These are phyloP conservation scores for Zoysia pacifica DNA, from an alignment of 176 grass and related monocot species.

Conservation along the genomic window DNA sequence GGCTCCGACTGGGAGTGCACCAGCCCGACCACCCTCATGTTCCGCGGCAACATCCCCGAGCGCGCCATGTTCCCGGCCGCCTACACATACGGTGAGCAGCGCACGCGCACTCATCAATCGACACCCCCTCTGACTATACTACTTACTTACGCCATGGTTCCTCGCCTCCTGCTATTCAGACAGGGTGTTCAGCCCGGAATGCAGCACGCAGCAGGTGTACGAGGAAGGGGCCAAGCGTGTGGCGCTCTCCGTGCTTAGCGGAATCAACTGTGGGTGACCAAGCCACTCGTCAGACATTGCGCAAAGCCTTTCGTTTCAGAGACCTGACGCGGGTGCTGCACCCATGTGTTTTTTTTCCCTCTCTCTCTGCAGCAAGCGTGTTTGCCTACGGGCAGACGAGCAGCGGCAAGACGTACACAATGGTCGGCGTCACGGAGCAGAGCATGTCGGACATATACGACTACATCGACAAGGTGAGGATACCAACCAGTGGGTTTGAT, in stretches of 20 bases:
- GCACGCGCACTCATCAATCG: background rate
- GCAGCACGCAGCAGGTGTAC: constrained; percentile 75
- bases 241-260: constrained; percentile 73
- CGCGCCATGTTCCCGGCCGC: constrained; percentile 61
- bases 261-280: constrained; percentile 72
- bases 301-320: background rate
- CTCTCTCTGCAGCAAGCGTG: constrained; percentile 62
- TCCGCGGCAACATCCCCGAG: constrained; percentile 68
- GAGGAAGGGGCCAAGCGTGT: constrained; percentile 82
- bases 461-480: constrained; percentile 65
- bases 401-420: constrained; percentile 96
- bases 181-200: constrained; percentile 70
- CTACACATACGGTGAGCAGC: constrained; percentile 70
- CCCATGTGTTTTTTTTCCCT: background rate
- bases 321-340: background rate
- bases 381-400: constrained; percentile 97
- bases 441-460: constrained; percentile 79
- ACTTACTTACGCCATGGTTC: background rate
- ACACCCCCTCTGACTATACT: too few relatives aligned
- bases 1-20: constrained; percentile 72
- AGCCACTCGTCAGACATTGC: background rate
- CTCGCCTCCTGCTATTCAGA: constrained; percentile 39
- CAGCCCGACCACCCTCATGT: constrained; percentile 61
- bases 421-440: constrained; percentile 81
- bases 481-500: background rate